Conservation (phyloP, 257 asterid species). For the Salvia hispanica region DNA sequence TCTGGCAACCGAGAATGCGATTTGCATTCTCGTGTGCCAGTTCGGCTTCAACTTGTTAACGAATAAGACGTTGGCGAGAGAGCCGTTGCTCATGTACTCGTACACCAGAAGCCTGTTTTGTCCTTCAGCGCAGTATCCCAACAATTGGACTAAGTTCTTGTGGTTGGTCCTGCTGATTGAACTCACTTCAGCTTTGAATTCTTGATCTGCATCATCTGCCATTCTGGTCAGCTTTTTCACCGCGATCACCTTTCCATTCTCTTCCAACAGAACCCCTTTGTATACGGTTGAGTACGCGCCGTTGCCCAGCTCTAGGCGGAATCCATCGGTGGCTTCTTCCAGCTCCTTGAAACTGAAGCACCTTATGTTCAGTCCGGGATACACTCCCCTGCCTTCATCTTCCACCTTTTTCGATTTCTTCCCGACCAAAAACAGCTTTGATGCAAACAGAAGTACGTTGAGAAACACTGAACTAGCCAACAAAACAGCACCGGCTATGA, state of each 20-base stretch:
- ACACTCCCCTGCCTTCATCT: background rate
- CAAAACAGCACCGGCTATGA: slow-evolving; percentile 24
- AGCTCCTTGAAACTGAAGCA: slow-evolving; percentile 31
- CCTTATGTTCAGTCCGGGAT: slow-evolving; percentile 24
- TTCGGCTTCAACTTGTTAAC: slow-evolving; percentile 28
- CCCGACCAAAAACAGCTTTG: background rate
- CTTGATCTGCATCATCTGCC: slow-evolving; percentile 35
- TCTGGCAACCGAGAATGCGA: slow-evolving; percentile 44
- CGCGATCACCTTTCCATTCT: slow-evolving; percentile 22
- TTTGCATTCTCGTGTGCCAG: slow-evolving; percentile 33
- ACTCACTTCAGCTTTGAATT: slow-evolving; percentile 40
- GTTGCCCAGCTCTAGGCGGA: slow-evolving; percentile 32
- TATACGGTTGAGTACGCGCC: slow-evolving; percentile 39
- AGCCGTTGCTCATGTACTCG: slow-evolving; percentile 43
- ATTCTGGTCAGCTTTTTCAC: slow-evolving; percentile 46
- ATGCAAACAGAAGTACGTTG: background rate
- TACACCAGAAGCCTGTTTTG: slow-evolving; percentile 38
- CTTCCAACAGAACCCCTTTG: slow-evolving; percentile 32
- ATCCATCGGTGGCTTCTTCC: slow-evolving; percentile 29
- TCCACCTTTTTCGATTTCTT: too few relatives aligned
- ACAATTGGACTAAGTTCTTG: slow-evolving; percentile 47
- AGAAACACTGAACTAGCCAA: slow-evolving; percentile 27
- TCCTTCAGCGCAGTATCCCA: slow-evolving; percentile 50
- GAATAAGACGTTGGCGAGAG: slow-evolving; percentile 39
- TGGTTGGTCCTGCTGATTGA: slow-evolving; percentile 50